phyloP scores from a whole-genome alignment of 371 early-diverging fungal species.

The Mucor circinelloides region DNA sequence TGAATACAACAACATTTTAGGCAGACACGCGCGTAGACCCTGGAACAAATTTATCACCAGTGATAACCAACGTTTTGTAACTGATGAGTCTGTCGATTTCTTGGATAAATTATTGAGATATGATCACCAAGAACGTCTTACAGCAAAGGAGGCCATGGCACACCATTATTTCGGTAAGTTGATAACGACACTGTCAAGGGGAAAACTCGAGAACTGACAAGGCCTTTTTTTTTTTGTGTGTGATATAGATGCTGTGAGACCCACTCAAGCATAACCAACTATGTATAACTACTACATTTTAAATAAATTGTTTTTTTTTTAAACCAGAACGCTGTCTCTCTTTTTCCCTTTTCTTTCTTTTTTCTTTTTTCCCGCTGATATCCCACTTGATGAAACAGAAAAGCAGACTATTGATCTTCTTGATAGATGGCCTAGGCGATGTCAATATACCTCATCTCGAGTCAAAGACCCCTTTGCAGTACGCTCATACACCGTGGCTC shows the following conservation, averaged over 20 bases:
- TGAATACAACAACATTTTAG: constrained; percentile 86
- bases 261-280: neutral
- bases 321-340: neutral
- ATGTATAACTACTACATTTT: neutral
- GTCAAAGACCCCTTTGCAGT: constrained; percentile 46
- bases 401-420: constrained; percentile 42
- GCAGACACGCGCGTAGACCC: constrained; percentile 89
- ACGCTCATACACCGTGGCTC: constrained; percentile 41
- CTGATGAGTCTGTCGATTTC: constrained; percentile 92
- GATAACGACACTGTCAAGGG: too few species aligned
- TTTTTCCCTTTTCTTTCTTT: neutral
- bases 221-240: neutral
- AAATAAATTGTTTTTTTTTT: neutral
- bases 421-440: constrained; percentile 59
- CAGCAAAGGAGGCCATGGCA: constrained; percentile 94
- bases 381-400: neutral
- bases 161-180: constrained; percentile 89
- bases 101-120: constrained; percentile 93
- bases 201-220: neutral
- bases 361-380: neutral
- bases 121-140: constrained; percentile 97
- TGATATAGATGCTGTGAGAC: neutral
- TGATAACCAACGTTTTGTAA: constrained; percentile 87
- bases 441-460: constrained; percentile 35
- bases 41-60: constrained; percentile 91